Percentiles rank a stretch among this genome's conserved stretches.
Conservation (phyloP, 2,329 filamentous ascomycete genomes). For the Beauveria sp. region DNA sequence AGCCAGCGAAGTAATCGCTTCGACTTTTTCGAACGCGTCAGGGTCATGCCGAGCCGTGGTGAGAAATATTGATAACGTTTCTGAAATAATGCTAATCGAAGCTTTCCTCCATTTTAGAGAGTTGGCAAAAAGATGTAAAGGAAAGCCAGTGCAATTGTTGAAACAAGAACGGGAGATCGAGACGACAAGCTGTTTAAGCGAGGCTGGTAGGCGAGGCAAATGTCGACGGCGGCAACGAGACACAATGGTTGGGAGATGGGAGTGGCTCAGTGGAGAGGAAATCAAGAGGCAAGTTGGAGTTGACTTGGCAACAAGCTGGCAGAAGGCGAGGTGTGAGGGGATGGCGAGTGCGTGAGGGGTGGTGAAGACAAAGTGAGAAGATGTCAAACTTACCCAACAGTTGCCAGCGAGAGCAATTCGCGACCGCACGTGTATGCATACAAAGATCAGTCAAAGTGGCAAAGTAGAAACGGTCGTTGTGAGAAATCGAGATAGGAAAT, state of each 20-base stretch:
- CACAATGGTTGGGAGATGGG: background rate
- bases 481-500: constrained; percentile 8
- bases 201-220: constrained; percentile 1
- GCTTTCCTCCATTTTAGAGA: constrained; percentile 10
- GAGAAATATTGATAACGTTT: constrained; percentile 10
- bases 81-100: constrained; percentile 12
- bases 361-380: constrained; percentile 8
- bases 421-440: constrained; percentile 30
- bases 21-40: constrained; percentile 22
- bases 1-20: constrained; percentile 29
- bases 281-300: background rate
- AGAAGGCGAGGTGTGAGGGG: background rate
- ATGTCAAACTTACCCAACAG: constrained; percentile 15
- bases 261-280: background rate
- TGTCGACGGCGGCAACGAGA: background rate
- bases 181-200: background rate
- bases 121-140: background rate
- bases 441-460: constrained; percentile 18
- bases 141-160: background rate
- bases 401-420: constrained; percentile 24
- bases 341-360: background rate
- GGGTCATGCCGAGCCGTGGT: constrained; percentile 17
- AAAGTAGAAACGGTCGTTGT: background rate
- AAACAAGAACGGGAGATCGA: background rate
- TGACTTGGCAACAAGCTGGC: background rate